A percentile compares a stretch with the other conserved stretches of the same genome.
These are phyloP conservation scores for Chytriomyces sp. DNA, from an alignment of 192 early-diverging fungal species.

Conservation along the genomic window DNA sequence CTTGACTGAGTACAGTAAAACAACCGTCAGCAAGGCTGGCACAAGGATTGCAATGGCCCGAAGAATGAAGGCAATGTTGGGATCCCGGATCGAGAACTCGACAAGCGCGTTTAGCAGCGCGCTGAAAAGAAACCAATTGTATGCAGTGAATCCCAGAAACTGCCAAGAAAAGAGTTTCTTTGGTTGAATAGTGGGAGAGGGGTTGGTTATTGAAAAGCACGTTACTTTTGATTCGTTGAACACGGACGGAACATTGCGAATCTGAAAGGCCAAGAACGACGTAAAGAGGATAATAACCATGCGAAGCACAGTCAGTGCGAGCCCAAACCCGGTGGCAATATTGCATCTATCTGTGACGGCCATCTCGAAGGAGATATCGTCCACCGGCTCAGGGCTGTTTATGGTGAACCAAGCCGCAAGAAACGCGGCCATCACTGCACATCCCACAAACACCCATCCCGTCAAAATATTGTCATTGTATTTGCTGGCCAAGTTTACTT, in stretches of 20 bases:
- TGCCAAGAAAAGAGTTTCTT: too few relatives aligned
- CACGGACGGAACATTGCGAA: slow-evolving; percentile 12
- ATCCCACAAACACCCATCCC: not conserved
- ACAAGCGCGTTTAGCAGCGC: slow-evolving; percentile 13
- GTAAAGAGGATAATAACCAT: slow-evolving; percentile 16
- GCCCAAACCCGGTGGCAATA: not conserved
- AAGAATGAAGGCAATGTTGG: not conserved
- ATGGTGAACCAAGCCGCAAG: slow-evolving; percentile 3
- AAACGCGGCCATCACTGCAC: not conserved
- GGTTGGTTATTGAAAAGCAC: too few relatives aligned
- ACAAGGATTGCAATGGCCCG: slow-evolving; percentile 1
- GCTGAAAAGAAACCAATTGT: slow-evolving; percentile 18
- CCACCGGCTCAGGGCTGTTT: not conserved
- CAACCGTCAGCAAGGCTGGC: not conserved
- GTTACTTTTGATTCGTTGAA: slow-evolving; percentile 9
- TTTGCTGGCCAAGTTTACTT: not conserved
- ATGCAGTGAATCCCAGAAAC: slow-evolving; percentile 9
- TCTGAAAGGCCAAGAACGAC: slow-evolving; percentile 7
- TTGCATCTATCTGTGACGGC: slow-evolving; percentile 12
- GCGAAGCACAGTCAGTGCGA: slow-evolving; percentile 3
- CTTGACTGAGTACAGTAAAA: not conserved
- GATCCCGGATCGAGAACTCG: slow-evolving; percentile 1
- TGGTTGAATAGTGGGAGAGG: too few relatives aligned
- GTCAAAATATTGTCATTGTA: slow-evolving; percentile 6
- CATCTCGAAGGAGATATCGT: not conserved